Percentiles rank a stretch among this genome's conserved stretches.
These are phyloP conservation scores for Trifolium dubium DNA, from an alignment of 306 rosid species.

Conservation along the genomic window DNA sequence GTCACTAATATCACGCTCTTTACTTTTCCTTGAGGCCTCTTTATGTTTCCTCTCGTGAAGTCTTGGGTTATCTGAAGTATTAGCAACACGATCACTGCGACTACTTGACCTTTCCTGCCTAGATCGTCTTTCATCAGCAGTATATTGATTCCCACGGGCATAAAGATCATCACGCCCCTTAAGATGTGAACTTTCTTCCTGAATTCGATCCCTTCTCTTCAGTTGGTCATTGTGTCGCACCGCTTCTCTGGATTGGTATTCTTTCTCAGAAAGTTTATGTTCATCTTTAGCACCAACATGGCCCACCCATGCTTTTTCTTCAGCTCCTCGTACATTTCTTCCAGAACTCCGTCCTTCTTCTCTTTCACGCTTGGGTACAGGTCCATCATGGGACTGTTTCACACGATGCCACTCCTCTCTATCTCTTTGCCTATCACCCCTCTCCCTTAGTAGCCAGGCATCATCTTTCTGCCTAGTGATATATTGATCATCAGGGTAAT, in stretches of 20 bases:
- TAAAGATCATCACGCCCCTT: constrained; percentile 77
- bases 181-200: constrained; percentile 67
- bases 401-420: constrained; percentile 87
- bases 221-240: constrained; percentile 69
- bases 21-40: constrained; percentile 76
- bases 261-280: constrained; percentile 73
- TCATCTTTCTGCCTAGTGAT: constrained; percentile 85
- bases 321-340: constrained; percentile 77
- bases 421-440: constrained; percentile 85
- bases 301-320: constrained; percentile 81
- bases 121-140: constrained; percentile 73
- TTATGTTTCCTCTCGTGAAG: constrained; percentile 70
- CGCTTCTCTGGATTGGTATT: constrained; percentile 69
- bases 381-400: constrained; percentile 85
- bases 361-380: constrained; percentile 73
- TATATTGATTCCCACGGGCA: constrained; percentile 65
- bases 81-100: constrained; percentile 72
- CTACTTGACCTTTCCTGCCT: constrained; percentile 81
- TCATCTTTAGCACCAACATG: constrained; percentile 77
- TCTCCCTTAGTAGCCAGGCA: constrained; percentile 71
- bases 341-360: constrained; percentile 75
- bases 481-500: constrained; percentile 74
- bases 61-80: constrained; percentile 69
- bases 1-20: constrained; percentile 67
- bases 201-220: constrained; percentile 80